Conservation (phyloP, 2,329 filamentous ascomycete genomes). For the Pseudonectria buxi region DNA sequence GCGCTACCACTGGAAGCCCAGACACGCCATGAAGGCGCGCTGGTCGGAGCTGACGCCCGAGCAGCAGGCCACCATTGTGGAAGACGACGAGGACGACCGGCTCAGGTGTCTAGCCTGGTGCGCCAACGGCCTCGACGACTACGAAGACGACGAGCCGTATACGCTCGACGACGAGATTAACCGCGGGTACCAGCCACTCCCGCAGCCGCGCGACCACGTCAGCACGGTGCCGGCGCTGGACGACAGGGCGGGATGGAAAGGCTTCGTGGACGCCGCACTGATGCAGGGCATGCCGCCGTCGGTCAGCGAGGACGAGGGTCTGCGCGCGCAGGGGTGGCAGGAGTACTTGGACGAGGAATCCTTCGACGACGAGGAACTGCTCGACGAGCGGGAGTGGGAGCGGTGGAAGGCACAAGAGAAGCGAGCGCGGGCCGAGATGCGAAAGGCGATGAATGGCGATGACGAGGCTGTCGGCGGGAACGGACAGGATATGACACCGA, state of each 20-base stretch:
- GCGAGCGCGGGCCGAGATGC: not conserved
- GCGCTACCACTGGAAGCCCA: slow-evolving; percentile 34
- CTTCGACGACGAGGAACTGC: too few relatives aligned
- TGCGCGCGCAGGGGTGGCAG: slow-evolving; percentile 18
- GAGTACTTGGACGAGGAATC: slow-evolving; percentile 11
- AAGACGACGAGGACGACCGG: slow-evolving; percentile 28
- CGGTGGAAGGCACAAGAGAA: not conserved
- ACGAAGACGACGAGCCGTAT: slow-evolving; percentile 2
- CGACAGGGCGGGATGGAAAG: slow-evolving; percentile 18
- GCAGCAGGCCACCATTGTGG: slow-evolving; percentile 33
- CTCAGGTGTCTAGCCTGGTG: slow-evolving; percentile 30
- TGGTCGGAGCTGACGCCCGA: slow-evolving; percentile 32
- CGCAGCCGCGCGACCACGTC: slow-evolving; percentile 6
- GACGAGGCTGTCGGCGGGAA: too few relatives aligned
- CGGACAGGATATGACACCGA: too few relatives aligned
- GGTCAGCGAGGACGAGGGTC: slow-evolving; percentile 16
- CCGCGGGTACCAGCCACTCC: slow-evolving; percentile 26
- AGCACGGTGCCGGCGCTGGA: slow-evolving; percentile 9
- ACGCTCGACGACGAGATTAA: slow-evolving; percentile 6
- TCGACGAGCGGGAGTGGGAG: slow-evolving; percentile 15
- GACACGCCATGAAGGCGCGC: slow-evolving; percentile 39
- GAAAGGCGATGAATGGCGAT: too few relatives aligned
- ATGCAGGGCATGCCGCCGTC: slow-evolving; percentile 14
- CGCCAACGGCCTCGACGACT: slow-evolving; percentile 15
- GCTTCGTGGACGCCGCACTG: slow-evolving; percentile 21